Base-by-base conservation (phyloP, 345 rosid species). In the Eucalyptus guilfoylei region DNA sequence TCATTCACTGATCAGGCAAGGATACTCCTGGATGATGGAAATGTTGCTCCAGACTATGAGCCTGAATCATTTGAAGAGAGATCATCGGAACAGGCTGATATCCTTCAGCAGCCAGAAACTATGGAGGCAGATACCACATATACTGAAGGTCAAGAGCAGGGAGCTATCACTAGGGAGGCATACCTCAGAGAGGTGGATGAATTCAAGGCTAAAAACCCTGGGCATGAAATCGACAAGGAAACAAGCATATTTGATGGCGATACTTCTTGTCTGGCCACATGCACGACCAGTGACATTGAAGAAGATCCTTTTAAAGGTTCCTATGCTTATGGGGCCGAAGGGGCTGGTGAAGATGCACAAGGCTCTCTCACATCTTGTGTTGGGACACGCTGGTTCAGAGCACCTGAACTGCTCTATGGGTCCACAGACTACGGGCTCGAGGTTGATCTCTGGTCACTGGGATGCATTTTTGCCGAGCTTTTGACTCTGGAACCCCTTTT, bases 381-480 rank as follows among this genome's bases (percentile, higher is more conserved):
- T 47, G 99, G 99, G 45, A 98, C 99, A 37, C 96, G 99, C n/a
- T 96, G 99, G 99, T 98, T 97, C 94, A 95, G 96, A 90, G 95
- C 99, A 23, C 97, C 99, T 14, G 99, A 98, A 89, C 96, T 97
- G 37, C 99, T 98, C 52, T 96, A 95, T 86, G 99, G 99, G 86
- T 98, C 99, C 86, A 93, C 93, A 15, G 91, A 93, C 91, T 97
- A 98, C 69, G 97, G 99, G 52, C 89, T 96, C 32, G 99, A 96
- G 92, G 92, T 96, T 34, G 99, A 98, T 91, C 92, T 97, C 17
- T 98, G 99, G 99, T 93, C 98, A 24, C 89, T 98, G 86, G 99
- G 99, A 69, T 98, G 99, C 92, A 94, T 96, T 76, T 97, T 98
- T 62, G 95, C 97, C 1, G 99, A 98, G 92, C 95, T 98, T 48